These are phyloP conservation scores for Thecaphora thlaspeos DNA, from an alignment of 1,284 basidiomycete genomes.

Conservation along the genomic window DNA sequence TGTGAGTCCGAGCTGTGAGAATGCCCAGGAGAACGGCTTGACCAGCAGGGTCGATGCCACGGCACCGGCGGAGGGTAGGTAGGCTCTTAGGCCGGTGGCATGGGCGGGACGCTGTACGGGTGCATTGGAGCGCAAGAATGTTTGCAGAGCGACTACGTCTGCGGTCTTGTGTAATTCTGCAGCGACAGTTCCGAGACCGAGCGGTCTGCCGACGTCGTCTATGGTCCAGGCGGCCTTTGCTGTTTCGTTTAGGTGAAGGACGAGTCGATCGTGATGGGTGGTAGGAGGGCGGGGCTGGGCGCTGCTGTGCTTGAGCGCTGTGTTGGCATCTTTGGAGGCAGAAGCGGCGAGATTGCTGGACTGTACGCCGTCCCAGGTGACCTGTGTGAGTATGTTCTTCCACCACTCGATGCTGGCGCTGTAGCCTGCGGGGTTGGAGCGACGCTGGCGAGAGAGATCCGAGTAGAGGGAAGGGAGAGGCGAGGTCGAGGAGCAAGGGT, in stretches of 20 bases:
- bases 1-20: conserved; percentile 72
- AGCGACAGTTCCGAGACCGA: conserved; percentile 75
- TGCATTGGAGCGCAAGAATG: conserved; percentile 66
- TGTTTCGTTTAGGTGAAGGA: conserved; percentile 66
- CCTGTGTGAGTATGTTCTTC: conserved; percentile 68
- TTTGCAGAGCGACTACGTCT: conserved; percentile 63
- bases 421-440: conserved; percentile 79
- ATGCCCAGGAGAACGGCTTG: conserved; percentile 65
- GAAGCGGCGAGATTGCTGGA: not conserved
- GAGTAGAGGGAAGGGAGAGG: conserved; percentile 78
- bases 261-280: conserved; percentile 62
- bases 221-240: conserved; percentile 30
- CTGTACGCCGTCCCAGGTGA: conserved; percentile 59
- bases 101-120: conserved; percentile 69
- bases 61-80: conserved; percentile 11
- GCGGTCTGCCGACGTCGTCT: conserved; percentile 70
- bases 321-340: too few species aligned
- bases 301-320: too few species aligned
- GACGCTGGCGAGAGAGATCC: conserved; percentile 78
- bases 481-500: conserved; percentile 17
- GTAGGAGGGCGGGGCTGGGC: not conserved
- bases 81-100: conserved; percentile 2
- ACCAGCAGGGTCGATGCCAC: conserved; percentile 13
- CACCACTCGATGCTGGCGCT: conserved; percentile 83
- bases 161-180: conserved; percentile 22